These are phyloP conservation scores for Draba incana DNA, from an alignment of 345 rosid species.

Conservation along the genomic window DNA sequence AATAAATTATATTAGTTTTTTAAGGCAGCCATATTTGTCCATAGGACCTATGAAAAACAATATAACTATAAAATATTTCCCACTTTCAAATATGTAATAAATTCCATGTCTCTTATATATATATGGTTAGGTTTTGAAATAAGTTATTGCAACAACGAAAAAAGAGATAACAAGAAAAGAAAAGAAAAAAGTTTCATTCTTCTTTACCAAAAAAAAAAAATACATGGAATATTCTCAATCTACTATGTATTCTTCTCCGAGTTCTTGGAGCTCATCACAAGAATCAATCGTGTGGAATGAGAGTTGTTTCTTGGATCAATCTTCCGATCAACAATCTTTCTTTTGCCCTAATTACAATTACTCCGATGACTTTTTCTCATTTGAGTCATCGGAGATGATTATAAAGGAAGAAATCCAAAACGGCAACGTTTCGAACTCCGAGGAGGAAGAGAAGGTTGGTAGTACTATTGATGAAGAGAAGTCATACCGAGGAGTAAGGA, in stretches of 20 bases:
- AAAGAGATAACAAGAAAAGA: constrained; percentile 9
- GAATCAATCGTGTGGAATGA: constrained; percentile 50
- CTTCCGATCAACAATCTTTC: constrained; percentile 35
- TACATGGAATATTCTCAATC: constrained; percentile 40
- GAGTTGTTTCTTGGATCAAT: constrained; percentile 39
- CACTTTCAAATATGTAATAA: constrained; percentile 34
- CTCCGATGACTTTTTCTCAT: constrained; percentile 49
- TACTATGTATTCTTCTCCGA: constrained; percentile 37
- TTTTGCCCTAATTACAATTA: constrained; percentile 46
- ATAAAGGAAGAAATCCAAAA: constrained; percentile 37
- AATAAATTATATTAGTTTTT: constrained; percentile 21
- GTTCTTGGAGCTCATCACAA: constrained; percentile 51
- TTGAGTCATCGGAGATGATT: constrained; percentile 45
- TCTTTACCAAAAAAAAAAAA: not conserved
- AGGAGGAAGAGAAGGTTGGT: constrained; percentile 48
- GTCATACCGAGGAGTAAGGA: constrained; percentile 66
- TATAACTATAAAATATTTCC: constrained; percentile 26
- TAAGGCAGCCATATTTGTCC: constrained; percentile 45
- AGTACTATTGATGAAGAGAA: constrained; percentile 40
- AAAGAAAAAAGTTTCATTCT: not conserved
- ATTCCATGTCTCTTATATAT: constrained; percentile 35
- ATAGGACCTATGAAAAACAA: constrained; percentile 22
- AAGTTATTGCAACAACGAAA: constrained; percentile 26
- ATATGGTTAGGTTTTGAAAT: constrained; percentile 32
- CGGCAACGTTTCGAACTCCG: constrained; percentile 27